Conservation (phyloP, 768 basidiomycete species). For the Epithele typhae region DNA sequence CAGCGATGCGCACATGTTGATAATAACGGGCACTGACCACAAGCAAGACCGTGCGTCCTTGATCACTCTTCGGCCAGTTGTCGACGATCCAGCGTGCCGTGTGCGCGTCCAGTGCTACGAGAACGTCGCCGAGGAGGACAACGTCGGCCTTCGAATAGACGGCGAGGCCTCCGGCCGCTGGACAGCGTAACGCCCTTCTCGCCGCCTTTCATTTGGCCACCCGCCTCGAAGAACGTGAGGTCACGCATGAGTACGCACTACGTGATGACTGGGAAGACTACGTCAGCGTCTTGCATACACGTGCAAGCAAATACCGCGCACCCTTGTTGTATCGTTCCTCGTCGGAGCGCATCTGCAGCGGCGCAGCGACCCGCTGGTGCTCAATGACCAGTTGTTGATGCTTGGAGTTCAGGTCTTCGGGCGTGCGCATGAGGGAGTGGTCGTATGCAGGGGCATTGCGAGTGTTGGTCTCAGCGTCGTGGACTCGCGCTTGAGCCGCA, state of each 20-base stretch:
- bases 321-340: no score
- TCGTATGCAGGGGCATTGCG: no score
- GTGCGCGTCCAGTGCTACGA: constrained; percentile 47
- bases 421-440: no score
- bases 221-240: constrained; percentile 42
- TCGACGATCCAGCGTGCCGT: no score
- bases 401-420: constrained; percentile 55
- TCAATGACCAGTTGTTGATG: constrained; percentile 49
- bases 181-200: constrained; percentile 50
- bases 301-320: no score
- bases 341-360: constrained; percentile 41
- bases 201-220: constrained; percentile 53
- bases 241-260: constrained; percentile 41
- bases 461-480: no score
- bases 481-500: no score
- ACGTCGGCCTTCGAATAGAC: constrained; percentile 34
- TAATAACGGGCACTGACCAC: constrained; percentile 28
- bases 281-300: no score
- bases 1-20: background rate
- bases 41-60: constrained; percentile 41
- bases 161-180: constrained; percentile 45
- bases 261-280: constrained; percentile 33
- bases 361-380: constrained; percentile 42
- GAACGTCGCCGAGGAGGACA: constrained; percentile 38
- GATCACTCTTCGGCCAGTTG: constrained; percentile 38